These are phyloP conservation scores for Aspergillus panamensis DNA, from an alignment of 495 filamentous ascomycete species.

Conservation along the genomic window DNA sequence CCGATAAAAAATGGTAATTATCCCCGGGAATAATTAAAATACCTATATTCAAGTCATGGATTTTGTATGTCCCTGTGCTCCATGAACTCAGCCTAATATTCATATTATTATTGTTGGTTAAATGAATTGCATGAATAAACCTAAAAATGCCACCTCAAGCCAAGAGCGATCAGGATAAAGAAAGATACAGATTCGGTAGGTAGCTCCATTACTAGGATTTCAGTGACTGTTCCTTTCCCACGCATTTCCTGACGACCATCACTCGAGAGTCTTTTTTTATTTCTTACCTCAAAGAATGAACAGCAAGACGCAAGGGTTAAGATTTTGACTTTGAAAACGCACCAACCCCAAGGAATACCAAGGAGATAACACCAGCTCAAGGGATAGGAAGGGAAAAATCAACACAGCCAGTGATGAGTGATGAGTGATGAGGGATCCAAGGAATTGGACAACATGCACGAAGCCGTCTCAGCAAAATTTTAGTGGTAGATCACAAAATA, in stretches of 20 bases:
- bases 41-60: not conserved
- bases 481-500: conserved; percentile 27
- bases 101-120: not conserved
- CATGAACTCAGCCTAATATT: not conserved
- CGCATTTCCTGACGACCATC: not conserved
- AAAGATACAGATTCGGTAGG: conserved; percentile 31
- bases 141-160: not conserved
- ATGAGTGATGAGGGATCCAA: conserved; percentile 15
- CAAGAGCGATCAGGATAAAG: conserved; percentile 23
- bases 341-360: not conserved
- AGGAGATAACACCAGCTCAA: not conserved
- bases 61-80: not conserved
- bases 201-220: not conserved
- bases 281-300: conserved; percentile 8
- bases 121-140: not conserved
- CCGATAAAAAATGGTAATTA: not conserved
- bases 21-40: not conserved
- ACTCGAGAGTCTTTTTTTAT: not conserved
- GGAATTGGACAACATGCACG: conserved; percentile 22
- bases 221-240: not conserved
- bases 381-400: not conserved
- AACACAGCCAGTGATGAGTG: not conserved
- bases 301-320: conserved; percentile 13
- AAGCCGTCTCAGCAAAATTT: conserved; percentile 20
- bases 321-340: not conserved